Conservation (phyloP, 2,329 filamentous ascomycete species). For the Colletotrichum cordylinicola region DNA sequence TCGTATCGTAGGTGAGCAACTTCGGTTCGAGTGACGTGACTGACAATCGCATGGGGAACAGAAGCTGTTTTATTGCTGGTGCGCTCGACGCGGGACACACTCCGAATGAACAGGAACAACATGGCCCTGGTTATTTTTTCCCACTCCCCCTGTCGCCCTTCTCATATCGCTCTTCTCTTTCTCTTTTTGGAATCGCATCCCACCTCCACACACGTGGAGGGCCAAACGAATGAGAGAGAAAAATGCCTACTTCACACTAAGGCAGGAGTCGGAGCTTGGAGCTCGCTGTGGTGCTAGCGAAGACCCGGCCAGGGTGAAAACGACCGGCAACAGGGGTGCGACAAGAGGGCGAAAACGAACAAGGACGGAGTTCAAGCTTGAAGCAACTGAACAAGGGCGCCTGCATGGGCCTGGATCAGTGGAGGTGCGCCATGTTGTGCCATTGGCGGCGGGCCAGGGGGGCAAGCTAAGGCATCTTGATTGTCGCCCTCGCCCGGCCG, state of each 20-base stretch:
- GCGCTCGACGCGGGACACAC: slow-evolving; percentile 8
- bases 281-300: slow-evolving; percentile 17
- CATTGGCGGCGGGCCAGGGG: slow-evolving; percentile 20
- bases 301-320: slow-evolving; percentile 9
- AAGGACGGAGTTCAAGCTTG: slow-evolving; percentile 12
- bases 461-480: slow-evolving; percentile 12
- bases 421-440: slow-evolving; percentile 23
- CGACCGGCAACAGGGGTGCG: slow-evolving; percentile 9
- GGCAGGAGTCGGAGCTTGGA: slow-evolving; percentile 12
- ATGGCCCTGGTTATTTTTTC: not conserved
- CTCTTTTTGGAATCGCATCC: slow-evolving; percentile 18
- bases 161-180: slow-evolving; percentile 3
- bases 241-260: not conserved
- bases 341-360: slow-evolving; percentile 1
- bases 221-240: slow-evolving; percentile 8
- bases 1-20: slow-evolving; percentile 16
- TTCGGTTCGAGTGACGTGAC: not conserved
- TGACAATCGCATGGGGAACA: not conserved
- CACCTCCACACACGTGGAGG: slow-evolving; percentile 19
- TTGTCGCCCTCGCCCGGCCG: slow-evolving; percentile 15
- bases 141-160: slow-evolving; percentile 4
- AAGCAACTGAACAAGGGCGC: slow-evolving; percentile 16
- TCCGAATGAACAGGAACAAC: slow-evolving; percentile 4
- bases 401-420: slow-evolving; percentile 18
- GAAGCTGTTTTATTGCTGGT: slow-evolving; percentile 11